These are phyloP conservation scores for Tolypocladium cylindrosporum DNA, from an alignment of 2,329 filamentous ascomycete genomes.

Conservation along the genomic window DNA sequence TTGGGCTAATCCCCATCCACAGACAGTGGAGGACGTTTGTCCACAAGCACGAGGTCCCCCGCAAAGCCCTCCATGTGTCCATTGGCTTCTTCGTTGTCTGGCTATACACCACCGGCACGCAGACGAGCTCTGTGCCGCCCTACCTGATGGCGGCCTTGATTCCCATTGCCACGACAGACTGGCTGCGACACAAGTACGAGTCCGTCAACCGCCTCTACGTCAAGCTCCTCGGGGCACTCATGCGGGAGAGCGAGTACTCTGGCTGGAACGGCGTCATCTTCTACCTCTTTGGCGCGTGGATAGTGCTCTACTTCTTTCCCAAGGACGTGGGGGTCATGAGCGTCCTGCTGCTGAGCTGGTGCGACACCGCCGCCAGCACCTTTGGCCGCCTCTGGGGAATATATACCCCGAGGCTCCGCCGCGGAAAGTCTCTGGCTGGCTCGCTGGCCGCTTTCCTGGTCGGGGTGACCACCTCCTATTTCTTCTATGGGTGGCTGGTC, in stretches of 20 bases:
- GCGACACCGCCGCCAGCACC: conserved; percentile 91
- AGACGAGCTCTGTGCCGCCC: conserved; percentile 70
- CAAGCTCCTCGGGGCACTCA: conserved; percentile 71
- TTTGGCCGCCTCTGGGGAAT: conserved; percentile 84
- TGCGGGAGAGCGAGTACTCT: conserved; percentile 91
- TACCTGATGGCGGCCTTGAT: conserved; percentile 72
- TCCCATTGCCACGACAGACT: conserved; percentile 73
- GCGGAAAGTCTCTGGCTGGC: conserved; percentile 86
- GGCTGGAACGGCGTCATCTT: conserved; percentile 97
- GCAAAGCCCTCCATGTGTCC: conserved; percentile 87
- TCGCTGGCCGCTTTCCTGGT: conserved; percentile 74
- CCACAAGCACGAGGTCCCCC: conserved; percentile 93
- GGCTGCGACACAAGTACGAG: conserved; percentile 72
- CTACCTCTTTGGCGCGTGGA: conserved; percentile 86
- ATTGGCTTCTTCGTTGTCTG: conserved; percentile 90
- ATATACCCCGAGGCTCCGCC: conserved; percentile 76
- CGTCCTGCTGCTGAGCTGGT: conserved; percentile 90
- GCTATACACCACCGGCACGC: conserved; percentile 72
- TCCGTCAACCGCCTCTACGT: conserved; percentile 85
- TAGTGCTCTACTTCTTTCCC: conserved; percentile 75
- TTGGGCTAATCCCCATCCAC: conserved; percentile 93
- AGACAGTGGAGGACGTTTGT: conserved; percentile 84
- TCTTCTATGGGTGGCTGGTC: conserved; percentile 83
- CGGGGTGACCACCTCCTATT: conserved; percentile 70
- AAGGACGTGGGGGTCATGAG: conserved; percentile 90